Conservation (phyloP, 2,329 filamentous ascomycete genomes). For the Botryotinia convoluta region DNA sequence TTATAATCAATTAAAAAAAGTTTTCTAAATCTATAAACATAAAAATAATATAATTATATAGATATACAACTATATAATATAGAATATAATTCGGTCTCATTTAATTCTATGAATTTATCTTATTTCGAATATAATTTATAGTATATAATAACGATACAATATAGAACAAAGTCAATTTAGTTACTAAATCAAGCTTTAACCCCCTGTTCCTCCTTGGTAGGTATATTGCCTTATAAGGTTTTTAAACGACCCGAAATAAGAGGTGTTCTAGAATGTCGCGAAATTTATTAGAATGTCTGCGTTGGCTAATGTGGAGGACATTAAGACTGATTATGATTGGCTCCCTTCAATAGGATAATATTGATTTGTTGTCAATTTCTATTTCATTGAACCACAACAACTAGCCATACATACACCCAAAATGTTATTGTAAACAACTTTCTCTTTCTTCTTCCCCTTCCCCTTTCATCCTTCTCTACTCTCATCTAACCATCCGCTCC, state of each 20-base stretch:
- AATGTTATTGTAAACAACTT: background rate
- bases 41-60: too few relatives aligned
- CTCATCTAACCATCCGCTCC: background rate
- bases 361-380: conserved; percentile 15
- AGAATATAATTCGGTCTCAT: too few relatives aligned
- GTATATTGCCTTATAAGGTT: too few relatives aligned
- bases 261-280: conserved; percentile 11
- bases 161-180: too few relatives aligned
- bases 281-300: conserved; percentile 4
- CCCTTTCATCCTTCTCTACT: background rate
- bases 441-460: background rate
- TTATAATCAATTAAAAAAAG: too few relatives aligned
- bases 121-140: too few relatives aligned
- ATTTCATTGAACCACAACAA: background rate
- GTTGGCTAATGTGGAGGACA: conserved; percentile 1
- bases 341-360: background rate
- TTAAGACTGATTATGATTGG: background rate
- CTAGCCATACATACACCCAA: background rate
- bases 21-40: too few relatives aligned
- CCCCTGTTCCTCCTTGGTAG: too few relatives aligned
- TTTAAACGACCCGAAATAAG: background rate
- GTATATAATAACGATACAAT: too few relatives aligned
- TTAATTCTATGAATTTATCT: too few relatives aligned
- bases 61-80: too few relatives aligned
- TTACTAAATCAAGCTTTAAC: too few relatives aligned